Evolutionary conservation across 1,139 yeast species (phyloP).

Genomic region (Suhomyces taliae): DNA sequence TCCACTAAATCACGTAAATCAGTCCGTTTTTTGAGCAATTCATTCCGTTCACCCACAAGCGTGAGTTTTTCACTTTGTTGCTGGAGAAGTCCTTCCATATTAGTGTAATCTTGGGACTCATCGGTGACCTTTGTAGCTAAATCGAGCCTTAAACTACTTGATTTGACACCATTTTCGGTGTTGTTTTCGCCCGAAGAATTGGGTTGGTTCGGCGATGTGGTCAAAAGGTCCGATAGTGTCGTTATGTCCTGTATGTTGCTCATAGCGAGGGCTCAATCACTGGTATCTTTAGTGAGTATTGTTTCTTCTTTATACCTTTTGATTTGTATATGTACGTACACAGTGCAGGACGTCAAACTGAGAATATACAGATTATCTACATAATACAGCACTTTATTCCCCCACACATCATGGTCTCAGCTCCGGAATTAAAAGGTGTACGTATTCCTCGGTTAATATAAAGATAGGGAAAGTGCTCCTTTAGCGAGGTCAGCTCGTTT

Average conservation of each 20-base stretch:
- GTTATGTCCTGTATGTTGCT: conserved; percentile 29
- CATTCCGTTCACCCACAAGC: conserved; percentile 21
- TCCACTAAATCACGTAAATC: conserved; percentile 21
- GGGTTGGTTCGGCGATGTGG: conserved; percentile 22
- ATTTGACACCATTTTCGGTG: background rate
- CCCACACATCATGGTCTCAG: conserved; percentile 48
- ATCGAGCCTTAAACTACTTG: conserved; percentile 8
- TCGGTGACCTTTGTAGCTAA: conserved; percentile 7
- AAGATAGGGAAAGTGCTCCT: too few relatives aligned
- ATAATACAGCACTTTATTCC: too few relatives aligned
- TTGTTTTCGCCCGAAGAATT: conserved; percentile 1
- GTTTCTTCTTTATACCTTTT: too few relatives aligned
- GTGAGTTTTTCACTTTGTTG: conserved; percentile 24
- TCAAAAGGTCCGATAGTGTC: conserved; percentile 27
- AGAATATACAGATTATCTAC: too few relatives aligned
- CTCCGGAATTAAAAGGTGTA: conserved; percentile 59
- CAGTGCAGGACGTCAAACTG: background rate
- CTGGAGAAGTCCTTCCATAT: conserved; percentile 7
- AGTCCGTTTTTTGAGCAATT: conserved; percentile 23
- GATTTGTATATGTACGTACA: background rate
- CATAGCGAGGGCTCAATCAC: conserved; percentile 13
- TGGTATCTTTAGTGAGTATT: too few relatives aligned
- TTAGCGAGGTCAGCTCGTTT: too few relatives aligned
- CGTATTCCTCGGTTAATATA: conserved; percentile 16
- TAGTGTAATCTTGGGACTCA: background rate